These are phyloP conservation scores for Ascochyta koolunga DNA, from an alignment of 2,329 filamentous ascomycete genomes.

Conservation along the genomic window DNA sequence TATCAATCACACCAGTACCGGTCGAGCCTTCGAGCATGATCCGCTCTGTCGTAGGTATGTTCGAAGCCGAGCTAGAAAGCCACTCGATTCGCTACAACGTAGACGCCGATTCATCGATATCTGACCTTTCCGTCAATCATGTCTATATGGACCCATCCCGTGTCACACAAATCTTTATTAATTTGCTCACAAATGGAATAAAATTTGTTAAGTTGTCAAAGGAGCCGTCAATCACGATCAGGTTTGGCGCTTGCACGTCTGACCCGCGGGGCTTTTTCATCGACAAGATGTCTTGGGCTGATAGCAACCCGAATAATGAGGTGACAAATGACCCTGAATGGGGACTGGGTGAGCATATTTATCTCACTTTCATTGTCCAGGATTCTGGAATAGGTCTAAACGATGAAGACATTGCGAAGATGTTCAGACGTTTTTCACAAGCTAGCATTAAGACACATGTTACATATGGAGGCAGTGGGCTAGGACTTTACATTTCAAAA, in stretches of 20 bases:
- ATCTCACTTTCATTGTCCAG: slow-evolving; percentile 3
- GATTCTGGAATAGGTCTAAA: slow-evolving; percentile 3
- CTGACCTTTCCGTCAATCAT: slow-evolving; percentile 41
- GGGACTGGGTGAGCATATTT: slow-evolving; percentile 22
- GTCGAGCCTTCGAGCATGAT: slow-evolving; percentile 41
- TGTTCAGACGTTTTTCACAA: slow-evolving; percentile 32
- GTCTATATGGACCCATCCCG: slow-evolving; percentile 50
- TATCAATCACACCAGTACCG: slow-evolving; percentile 47
- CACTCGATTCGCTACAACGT: slow-evolving; percentile 32
- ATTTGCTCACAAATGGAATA: slow-evolving; percentile 65
- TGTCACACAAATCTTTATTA: slow-evolving; percentile 74
- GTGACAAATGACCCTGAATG: slow-evolving; percentile 6
- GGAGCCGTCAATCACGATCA: slow-evolving; percentile 41
- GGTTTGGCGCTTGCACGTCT: slow-evolving; percentile 35
- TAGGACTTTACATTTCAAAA: slow-evolving; percentile 36
- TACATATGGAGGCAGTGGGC: slow-evolving; percentile 45
- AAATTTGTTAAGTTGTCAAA: slow-evolving; percentile 45
- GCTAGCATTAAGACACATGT: slow-evolving; percentile 33
- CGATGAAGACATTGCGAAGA: background rate
- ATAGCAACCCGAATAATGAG: background rate
- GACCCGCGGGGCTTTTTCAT: slow-evolving; percentile 24
- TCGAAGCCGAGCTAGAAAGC: slow-evolving; percentile 38
- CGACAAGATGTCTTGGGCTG: slow-evolving; percentile 26
- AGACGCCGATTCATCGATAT: slow-evolving; percentile 42
- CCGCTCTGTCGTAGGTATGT: slow-evolving; percentile 37